Percentiles rank a stretch among this genome's conserved stretches.
These are phyloP conservation scores for Fomitopsis betulina DNA, from an alignment of 1,284 basidiomycete genomes.

Conservation along the genomic window DNA sequence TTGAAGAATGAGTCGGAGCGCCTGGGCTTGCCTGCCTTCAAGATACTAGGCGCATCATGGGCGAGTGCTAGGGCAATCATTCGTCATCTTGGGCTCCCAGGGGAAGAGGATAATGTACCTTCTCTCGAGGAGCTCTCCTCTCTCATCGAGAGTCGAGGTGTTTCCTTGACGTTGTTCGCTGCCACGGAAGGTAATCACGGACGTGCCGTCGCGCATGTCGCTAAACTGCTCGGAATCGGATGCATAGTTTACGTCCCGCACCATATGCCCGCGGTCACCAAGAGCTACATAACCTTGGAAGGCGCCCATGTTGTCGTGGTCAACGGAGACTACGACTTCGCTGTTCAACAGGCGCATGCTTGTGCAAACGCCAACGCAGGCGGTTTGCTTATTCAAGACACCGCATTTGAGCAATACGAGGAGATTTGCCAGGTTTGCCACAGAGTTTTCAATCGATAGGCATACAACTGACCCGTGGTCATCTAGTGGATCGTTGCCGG, in stretches of 20 bases:
- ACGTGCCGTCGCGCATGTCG: slow-evolving; percentile 7
- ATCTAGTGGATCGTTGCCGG: slow-evolving; percentile 10
- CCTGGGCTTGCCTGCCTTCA: slow-evolving; percentile 5
- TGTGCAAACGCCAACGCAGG: background rate
- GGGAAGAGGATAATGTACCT: background rate
- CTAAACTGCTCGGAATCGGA: background rate
- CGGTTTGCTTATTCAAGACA: slow-evolving; percentile 7
- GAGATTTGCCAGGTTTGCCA: slow-evolving; percentile 2
- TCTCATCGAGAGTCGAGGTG: background rate
- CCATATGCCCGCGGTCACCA: background rate
- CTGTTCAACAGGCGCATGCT: background rate
- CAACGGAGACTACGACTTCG: slow-evolving; percentile 5
- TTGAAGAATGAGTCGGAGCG: slow-evolving; percentile 8
- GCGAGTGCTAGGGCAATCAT: slow-evolving; percentile 1
- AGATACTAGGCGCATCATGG: slow-evolving; percentile 10
- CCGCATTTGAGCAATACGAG: slow-evolving; percentile 6
- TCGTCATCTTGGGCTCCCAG: background rate
- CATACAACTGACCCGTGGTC: background rate
- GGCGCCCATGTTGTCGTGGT: slow-evolving; percentile 3
- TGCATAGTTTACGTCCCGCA: slow-evolving; percentile 4
- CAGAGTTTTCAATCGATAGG: background rate
- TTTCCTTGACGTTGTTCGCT: slow-evolving; percentile 3
- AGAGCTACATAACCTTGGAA: slow-evolving; percentile 2
- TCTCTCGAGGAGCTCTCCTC: background rate
- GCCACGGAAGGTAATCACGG: slow-evolving; percentile 10